Percentiles rank a stretch among this genome's conserved stretches.
These are phyloP conservation scores for Colletotrichum nymphaeae DNA, from an alignment of 2,329 filamentous ascomycete genomes.

Conservation along the genomic window DNA sequence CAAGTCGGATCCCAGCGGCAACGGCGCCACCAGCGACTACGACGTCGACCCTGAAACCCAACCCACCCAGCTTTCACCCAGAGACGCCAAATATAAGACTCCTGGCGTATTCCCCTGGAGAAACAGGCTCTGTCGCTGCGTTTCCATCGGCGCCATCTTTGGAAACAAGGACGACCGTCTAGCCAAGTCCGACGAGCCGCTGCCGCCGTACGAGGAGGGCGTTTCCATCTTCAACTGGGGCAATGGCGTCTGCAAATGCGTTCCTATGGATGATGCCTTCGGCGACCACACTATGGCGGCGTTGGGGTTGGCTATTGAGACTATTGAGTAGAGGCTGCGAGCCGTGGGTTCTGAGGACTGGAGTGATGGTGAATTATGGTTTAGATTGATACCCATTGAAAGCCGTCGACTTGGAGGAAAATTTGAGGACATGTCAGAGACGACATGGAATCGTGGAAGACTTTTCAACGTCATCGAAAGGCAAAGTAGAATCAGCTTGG, in stretches of 20 bases:
- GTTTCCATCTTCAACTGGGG: not conserved
- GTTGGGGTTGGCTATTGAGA: not conserved
- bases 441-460: too few relatives aligned
- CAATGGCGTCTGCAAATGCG: not conserved
- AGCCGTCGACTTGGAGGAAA: too few relatives aligned
- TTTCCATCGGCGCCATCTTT: not conserved
- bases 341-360: too few relatives aligned
- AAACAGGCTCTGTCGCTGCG: not conserved
- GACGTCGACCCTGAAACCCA: not conserved
- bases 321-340: not conserved
- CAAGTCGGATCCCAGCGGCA: not conserved
- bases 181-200: too few relatives aligned
- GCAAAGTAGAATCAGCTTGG: not conserved
- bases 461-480: too few relatives aligned
- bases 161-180: not conserved
- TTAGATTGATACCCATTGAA: too few relatives aligned
- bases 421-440: too few relatives aligned
- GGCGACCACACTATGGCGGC: not conserved
- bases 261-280: not conserved
- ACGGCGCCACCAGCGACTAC: too few relatives aligned
- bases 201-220: too few relatives aligned
- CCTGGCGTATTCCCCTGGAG: not conserved
- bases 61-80: not conserved
- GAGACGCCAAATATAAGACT: not conserved
- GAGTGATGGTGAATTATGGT: too few relatives aligned